Percentiles rank a stretch among this genome's conserved stretches.
Evolutionary conservation across 148 eudicot genomes (phyloP).

Genomic region (Fallopia convolvulus): DNA sequence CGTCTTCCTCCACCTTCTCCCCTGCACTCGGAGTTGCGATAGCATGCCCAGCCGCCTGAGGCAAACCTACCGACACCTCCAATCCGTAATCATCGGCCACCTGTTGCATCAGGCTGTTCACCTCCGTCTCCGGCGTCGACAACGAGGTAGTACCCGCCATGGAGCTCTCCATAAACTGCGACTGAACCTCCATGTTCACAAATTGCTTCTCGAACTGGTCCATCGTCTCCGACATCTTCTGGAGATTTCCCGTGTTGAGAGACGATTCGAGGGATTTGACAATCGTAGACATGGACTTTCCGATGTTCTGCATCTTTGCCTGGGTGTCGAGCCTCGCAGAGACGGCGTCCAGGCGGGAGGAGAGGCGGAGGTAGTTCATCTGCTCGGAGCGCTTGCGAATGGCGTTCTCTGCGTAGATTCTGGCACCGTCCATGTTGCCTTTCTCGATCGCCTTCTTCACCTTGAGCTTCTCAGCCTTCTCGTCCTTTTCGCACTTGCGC

Average conservation of each 20-base stretch:
- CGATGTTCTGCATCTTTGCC: slow-evolving; percentile 19
- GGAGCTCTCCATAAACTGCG: slow-evolving; percentile 17
- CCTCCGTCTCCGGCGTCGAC: slow-evolving; percentile 18
- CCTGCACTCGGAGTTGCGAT: slow-evolving; percentile 10
- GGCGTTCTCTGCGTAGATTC: slow-evolving; percentile 20
- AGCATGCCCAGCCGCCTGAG: slow-evolving; percentile 15
- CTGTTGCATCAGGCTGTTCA: slow-evolving; percentile 17
- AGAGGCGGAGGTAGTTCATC: slow-evolving; percentile 19
- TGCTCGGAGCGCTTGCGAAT: slow-evolving; percentile 17
- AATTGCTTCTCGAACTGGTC: slow-evolving; percentile 17
- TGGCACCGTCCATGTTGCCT: slow-evolving; percentile 15
- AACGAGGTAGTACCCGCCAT: slow-evolving; percentile 16
- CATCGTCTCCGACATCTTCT: slow-evolving; percentile 22
- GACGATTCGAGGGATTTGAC: slow-evolving; percentile 19
- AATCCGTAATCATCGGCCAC: slow-evolving; percentile 20
- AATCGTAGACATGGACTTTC: slow-evolving; percentile 16
- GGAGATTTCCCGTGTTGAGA: slow-evolving; percentile 16
- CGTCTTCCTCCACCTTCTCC: slow-evolving; percentile 17
- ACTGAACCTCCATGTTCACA: slow-evolving; percentile 19
- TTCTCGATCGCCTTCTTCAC: slow-evolving; percentile 21
- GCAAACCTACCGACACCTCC: slow-evolving; percentile 17
- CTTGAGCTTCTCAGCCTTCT: slow-evolving; percentile 16
- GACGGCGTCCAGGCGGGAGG: slow-evolving; percentile 17
- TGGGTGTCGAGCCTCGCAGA: slow-evolving; percentile 15
- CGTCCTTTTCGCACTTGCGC: slow-evolving; percentile 20